A percentile compares a stretch with the other conserved stretches of the same genome.
Conservation (phyloP, 495 filamentous ascomycete genomes). For the Aspergillus egyptiacus region DNA sequence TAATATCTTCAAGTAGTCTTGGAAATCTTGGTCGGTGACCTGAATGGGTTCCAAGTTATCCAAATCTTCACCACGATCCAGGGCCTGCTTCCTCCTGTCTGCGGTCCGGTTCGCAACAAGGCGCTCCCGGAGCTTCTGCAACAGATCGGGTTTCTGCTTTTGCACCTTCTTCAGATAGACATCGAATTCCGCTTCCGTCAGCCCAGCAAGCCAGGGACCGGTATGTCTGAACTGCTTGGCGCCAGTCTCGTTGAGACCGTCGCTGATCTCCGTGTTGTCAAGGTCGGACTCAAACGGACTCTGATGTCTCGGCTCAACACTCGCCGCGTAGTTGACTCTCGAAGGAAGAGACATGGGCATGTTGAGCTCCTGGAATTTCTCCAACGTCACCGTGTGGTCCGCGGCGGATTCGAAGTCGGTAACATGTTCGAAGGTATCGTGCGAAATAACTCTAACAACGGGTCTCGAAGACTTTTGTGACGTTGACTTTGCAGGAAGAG, state of each 20-base stretch:
- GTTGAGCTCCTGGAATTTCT: constrained; percentile 81
- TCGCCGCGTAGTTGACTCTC: constrained; percentile 28
- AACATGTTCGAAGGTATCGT: constrained; percentile 87
- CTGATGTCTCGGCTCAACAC: constrained; percentile 29
- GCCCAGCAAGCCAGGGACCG: constrained; percentile 78
- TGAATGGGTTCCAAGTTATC: constrained; percentile 27
- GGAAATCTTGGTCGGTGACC: constrained; percentile 57
- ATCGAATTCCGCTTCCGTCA: constrained; percentile 66
- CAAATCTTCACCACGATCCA: constrained; percentile 43
- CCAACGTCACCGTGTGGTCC: constrained; percentile 73
- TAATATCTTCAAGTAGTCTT: constrained; percentile 53
- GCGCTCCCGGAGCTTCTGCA: constrained; percentile 49
- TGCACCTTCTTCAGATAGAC: constrained; percentile 59
- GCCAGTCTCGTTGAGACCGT: constrained; percentile 23
- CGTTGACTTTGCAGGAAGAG: constrained; percentile 70
- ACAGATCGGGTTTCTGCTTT: constrained; percentile 55
- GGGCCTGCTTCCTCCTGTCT: constrained; percentile 35
- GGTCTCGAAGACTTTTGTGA: constrained; percentile 60
- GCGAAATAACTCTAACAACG: constrained; percentile 58
- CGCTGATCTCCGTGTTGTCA: constrained; percentile 44
- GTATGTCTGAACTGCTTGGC: constrained; percentile 39
- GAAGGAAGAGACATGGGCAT: constrained; percentile 54
- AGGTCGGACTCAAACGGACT: constrained; percentile 47
- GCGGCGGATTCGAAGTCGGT: constrained; percentile 82
- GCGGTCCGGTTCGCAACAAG: constrained; percentile 38